A percentile compares a stretch with the other conserved stretches of the same genome.
These are phyloP conservation scores for Boletus coccyginus DNA, from an alignment of 768 basidiomycete species.

Conservation along the genomic window DNA sequence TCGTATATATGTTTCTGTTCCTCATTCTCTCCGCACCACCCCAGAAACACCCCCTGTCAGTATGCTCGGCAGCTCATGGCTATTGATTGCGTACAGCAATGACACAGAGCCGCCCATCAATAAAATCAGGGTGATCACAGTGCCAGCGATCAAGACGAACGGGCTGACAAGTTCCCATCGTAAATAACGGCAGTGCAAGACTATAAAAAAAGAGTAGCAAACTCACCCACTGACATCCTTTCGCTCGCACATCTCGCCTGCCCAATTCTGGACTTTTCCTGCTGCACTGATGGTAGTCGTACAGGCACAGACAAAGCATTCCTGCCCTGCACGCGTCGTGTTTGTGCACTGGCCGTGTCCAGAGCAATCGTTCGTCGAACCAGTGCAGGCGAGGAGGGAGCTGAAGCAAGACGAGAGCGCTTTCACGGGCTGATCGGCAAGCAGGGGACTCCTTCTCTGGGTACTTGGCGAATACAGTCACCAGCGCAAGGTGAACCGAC, in stretches of 20 bases:
- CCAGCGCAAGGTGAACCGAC: slow-evolving; percentile 47
- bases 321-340: slow-evolving; percentile 55
- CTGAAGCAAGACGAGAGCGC: slow-evolving; percentile 62
- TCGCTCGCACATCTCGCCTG: slow-evolving; percentile 70
- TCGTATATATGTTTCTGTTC: not conserved
- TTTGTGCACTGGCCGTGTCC: slow-evolving; percentile 65
- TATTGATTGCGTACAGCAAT: slow-evolving; percentile 61
- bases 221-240: slow-evolving; percentile 80
- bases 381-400: slow-evolving; percentile 51
- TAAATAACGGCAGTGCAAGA: not conserved
- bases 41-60: slow-evolving; percentile 57
- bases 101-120: slow-evolving; percentile 66
- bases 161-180: slow-evolving; percentile 42
- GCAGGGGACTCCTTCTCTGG: slow-evolving; percentile 38
- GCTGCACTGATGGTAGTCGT: slow-evolving; percentile 45
- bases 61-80: slow-evolving; percentile 68
- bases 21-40: slow-evolving; percentile 51
- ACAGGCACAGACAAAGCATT: slow-evolving; percentile 50
- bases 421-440: slow-evolving; percentile 53
- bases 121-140: slow-evolving; percentile 59
- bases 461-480: slow-evolving; percentile 43
- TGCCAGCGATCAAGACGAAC: slow-evolving; percentile 73
- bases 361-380: slow-evolving; percentile 65
- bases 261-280: slow-evolving; percentile 67
- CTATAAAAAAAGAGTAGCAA: not conserved